These are phyloP conservation scores for Heritiera littoralis DNA, from an alignment of 345 rosid genomes.

Conservation along the genomic window DNA sequence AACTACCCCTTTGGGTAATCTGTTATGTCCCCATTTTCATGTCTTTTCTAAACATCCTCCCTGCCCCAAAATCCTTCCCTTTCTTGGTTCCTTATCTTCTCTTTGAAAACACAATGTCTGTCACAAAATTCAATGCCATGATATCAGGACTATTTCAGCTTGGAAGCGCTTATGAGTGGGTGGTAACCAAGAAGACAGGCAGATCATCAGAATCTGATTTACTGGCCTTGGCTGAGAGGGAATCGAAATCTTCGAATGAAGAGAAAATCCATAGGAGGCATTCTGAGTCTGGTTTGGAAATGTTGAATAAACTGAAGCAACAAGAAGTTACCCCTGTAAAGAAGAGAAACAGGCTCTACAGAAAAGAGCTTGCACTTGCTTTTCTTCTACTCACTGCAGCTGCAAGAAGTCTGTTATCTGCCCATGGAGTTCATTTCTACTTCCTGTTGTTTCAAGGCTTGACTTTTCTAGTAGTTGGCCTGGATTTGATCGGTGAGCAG, in stretches of 20 bases:
- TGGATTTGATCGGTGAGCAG: slow-evolving; percentile 95
- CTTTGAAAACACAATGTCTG: slow-evolving; percentile 92
- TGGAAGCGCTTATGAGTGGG: slow-evolving; percentile 88
- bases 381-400: slow-evolving; percentile 80
- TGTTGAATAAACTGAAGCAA: slow-evolving; percentile 59
- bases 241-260: slow-evolving; percentile 45
- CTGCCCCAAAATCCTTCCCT: slow-evolving; percentile 77
- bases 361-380: slow-evolving; percentile 68
- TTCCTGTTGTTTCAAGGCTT: slow-evolving; percentile 86
- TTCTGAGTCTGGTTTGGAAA: slow-evolving; percentile 71
- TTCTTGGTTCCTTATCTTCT: slow-evolving; percentile 84
- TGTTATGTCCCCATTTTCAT: slow-evolving; percentile 81
- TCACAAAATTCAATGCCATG: slow-evolving; percentile 95
- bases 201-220: slow-evolving; percentile 82
- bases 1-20: slow-evolving; percentile 83
- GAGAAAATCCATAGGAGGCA: slow-evolving; percentile 66
- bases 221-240: slow-evolving; percentile 71
- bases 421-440: slow-evolving; percentile 91
- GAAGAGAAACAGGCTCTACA: slow-evolving; percentile 66
- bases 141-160: slow-evolving; percentile 88
- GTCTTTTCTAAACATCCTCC: slow-evolving; percentile 82
- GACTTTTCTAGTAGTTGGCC: slow-evolving; percentile 75
- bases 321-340: slow-evolving; percentile 37
- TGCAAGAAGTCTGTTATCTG: slow-evolving; percentile 75
- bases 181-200: slow-evolving; percentile 86